These are phyloP conservation scores for Panicum miliaceum DNA, from an alignment of 176 grass and related monocot genomes.

Conservation along the genomic window DNA sequence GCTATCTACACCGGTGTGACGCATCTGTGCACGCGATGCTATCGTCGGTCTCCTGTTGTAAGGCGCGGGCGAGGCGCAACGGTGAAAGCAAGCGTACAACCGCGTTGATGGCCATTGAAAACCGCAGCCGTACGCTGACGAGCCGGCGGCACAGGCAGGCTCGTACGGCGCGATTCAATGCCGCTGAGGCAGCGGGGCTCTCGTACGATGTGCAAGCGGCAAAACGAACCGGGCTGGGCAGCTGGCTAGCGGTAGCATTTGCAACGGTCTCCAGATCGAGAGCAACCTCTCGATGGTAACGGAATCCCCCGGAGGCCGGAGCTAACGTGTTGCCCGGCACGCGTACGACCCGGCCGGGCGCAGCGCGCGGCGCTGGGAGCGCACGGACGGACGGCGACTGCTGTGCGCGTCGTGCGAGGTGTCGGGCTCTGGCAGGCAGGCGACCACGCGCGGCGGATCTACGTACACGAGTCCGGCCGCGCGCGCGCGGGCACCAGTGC, in stretches of 20 bases:
- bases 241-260: background rate
- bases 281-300: background rate
- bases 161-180: background rate
- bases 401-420: background rate
- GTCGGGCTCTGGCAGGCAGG: background rate
- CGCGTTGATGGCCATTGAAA: constrained; percentile 11
- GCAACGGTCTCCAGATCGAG: background rate
- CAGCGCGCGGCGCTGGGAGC: background rate
- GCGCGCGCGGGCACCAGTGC: background rate
- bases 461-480: background rate
- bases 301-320: too few species aligned
- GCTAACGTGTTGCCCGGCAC: background rate
- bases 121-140: background rate
- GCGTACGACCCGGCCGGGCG: background rate
- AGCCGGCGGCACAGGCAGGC: background rate
- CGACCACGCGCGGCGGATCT: background rate
- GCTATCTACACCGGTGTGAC: background rate
- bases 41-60: background rate
- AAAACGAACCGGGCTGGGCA: background rate
- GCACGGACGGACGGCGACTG: background rate
- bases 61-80: background rate
- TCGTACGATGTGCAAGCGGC: background rate
- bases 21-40: background rate
- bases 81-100: background rate
- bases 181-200: background rate